Evolutionary conservation across 192 early-diverging fungal species (phyloP).

Genomic region (Rhizophagus prolifer): DNA sequence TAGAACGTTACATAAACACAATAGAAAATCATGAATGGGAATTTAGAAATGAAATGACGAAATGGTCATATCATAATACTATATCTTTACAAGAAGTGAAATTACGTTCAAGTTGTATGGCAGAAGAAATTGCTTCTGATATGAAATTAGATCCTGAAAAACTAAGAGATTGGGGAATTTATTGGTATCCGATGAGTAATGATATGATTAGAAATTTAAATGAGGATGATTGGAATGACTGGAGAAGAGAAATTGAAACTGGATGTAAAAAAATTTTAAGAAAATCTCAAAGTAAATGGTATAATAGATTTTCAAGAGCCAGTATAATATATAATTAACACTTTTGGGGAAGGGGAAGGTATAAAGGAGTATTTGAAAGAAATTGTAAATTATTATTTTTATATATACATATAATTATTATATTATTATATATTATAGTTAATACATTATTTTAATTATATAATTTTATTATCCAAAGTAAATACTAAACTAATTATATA

Average conservation of each 20-base stretch:
- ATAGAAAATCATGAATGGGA: constrained; percentile 7
- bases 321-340: background rate
- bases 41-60: constrained; percentile 10
- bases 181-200: background rate
- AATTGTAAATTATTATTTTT: background rate
- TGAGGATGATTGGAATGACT: constrained; percentile 7
- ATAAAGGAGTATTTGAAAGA: too few relatives aligned
- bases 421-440: background rate
- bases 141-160: background rate
- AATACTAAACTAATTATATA: too few relatives aligned
- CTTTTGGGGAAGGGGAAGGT: too few relatives aligned
- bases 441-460: too few relatives aligned
- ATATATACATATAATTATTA: background rate
- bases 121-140: background rate
- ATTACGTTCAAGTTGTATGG: constrained; percentile 8
- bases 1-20: background rate
- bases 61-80: constrained; percentile 1
- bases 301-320: background rate
- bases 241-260: background rate
- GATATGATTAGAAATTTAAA: background rate
- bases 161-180: constrained; percentile 4
- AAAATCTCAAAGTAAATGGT: background rate
- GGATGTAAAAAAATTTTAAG: background rate
- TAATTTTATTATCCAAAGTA: too few relatives aligned
- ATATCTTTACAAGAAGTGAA: background rate